Evolutionary conservation across 495 filamentous ascomycete species (phyloP).

Genomic region (Cudoniella acicularis): DNA sequence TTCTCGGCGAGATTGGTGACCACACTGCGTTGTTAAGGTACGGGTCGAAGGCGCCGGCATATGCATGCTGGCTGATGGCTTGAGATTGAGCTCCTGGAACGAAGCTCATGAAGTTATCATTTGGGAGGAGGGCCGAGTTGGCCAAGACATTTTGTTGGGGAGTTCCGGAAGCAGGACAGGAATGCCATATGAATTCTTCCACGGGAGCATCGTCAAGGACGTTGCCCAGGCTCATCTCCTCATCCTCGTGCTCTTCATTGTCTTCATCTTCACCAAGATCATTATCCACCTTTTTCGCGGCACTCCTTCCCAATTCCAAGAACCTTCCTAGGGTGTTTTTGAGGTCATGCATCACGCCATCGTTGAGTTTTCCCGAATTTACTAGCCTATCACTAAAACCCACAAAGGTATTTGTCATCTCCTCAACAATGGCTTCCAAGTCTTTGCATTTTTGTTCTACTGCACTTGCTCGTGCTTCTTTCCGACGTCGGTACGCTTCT

Average conservation of each 20-base stretch:
- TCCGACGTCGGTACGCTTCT: slow-evolving; percentile 2
- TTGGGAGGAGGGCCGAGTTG: neutral
- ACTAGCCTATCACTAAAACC: slow-evolving; percentile 7
- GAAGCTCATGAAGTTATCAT: neutral
- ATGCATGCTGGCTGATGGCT: neutral
- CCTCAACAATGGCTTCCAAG: slow-evolving; percentile 5
- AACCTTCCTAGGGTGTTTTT: slow-evolving; percentile 1
- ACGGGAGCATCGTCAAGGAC: too few species aligned
- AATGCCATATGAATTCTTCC: too few species aligned
- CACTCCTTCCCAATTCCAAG: neutral
- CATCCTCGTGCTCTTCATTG: neutral
- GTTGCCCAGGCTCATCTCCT: neutral
- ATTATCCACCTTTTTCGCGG: neutral
- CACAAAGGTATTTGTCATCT: slow-evolving; percentile 9
- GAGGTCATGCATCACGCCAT: neutral
- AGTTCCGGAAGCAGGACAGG: neutral
- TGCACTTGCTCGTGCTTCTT: neutral
- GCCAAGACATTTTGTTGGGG: neutral
- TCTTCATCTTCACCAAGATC: neutral
- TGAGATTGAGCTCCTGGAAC: neutral
- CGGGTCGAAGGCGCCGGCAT: neutral
- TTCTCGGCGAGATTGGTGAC: neutral
- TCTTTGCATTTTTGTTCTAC: slow-evolving; percentile 3
- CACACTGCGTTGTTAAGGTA: neutral
- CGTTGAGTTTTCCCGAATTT: neutral